These are phyloP conservation scores for Cynanchum wilfordii DNA, from an alignment of 257 asterid genomes.

Conservation along the genomic window DNA sequence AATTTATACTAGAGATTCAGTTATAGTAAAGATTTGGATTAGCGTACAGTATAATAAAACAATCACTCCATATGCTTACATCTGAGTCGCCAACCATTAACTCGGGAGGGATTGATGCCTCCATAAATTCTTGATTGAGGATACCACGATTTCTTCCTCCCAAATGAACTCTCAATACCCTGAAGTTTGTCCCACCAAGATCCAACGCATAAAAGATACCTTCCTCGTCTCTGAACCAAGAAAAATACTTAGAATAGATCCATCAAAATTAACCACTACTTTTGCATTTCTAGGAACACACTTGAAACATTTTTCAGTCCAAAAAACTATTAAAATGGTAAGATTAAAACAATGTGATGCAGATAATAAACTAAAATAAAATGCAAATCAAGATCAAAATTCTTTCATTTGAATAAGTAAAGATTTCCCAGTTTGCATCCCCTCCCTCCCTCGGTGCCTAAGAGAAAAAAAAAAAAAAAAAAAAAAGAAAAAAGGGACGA, in stretches of 20 bases:
- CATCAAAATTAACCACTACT: not conserved
- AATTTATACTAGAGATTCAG: not conserved
- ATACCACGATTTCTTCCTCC: conserved; percentile 68
- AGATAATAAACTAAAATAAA: not conserved
- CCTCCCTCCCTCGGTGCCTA: no score
- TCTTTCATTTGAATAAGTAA: not conserved
- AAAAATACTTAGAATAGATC: not conserved
- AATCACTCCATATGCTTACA: conserved; percentile 20
- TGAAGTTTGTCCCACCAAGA: conserved; percentile 96
- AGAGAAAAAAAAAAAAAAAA: not conserved
- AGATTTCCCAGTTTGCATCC: not conserved
- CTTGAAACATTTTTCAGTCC: not conserved
- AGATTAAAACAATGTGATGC: not conserved
- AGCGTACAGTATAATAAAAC: not conserved
- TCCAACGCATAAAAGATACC: conserved; percentile 91
- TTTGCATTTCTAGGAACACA: not conserved
- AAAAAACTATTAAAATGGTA: not conserved
- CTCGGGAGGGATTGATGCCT: conserved; percentile 80
- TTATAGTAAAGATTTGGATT: not conserved
- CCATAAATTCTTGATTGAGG: conserved; percentile 70
- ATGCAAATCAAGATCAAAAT: conserved; percentile 10
- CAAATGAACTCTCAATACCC: conserved; percentile 80
- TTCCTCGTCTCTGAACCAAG: conserved; percentile 57
- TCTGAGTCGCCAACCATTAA: conserved; percentile 59
- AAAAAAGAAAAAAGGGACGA: not conserved